These are phyloP conservation scores for Rugiboletus extremiorientalis DNA, from an alignment of 1,284 basidiomycete species.

Conservation along the genomic window DNA sequence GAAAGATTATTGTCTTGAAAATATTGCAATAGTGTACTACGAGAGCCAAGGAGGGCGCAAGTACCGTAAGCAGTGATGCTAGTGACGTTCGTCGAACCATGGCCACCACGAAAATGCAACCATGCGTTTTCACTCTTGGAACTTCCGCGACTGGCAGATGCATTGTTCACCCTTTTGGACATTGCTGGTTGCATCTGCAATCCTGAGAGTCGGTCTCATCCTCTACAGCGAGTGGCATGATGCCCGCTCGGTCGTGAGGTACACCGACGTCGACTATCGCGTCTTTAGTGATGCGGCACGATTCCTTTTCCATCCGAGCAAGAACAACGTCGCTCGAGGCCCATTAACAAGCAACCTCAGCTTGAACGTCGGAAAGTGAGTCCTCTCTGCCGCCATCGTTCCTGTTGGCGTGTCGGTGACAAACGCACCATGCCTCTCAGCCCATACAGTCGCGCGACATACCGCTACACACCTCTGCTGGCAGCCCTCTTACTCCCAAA, in stretches of 20 bases:
- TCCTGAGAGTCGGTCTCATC: conserved; percentile 70
- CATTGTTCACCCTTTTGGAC: conserved; percentile 47
- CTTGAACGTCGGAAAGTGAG: conserved; percentile 68
- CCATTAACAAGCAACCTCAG: conserved; percentile 42
- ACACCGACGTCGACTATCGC: conserved; percentile 96
- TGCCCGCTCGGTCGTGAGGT: conserved; percentile 79
- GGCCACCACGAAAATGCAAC: neutral
- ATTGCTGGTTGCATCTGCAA: conserved; percentile 53
- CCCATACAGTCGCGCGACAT: conserved; percentile 92
- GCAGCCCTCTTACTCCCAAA: conserved; percentile 85
- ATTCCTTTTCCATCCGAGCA: conserved; percentile 57
- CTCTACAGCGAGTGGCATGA: conserved; percentile 90
- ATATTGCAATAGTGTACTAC: too few relatives aligned
- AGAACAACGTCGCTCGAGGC: conserved; percentile 58
- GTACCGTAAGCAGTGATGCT: too few relatives aligned
- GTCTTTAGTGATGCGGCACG: conserved; percentile 92
- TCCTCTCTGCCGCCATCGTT: conserved; percentile 12
- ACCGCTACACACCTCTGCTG: conserved; percentile 94
- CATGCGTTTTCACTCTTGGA: conserved; percentile 8
- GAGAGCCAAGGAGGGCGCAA: too few relatives aligned
- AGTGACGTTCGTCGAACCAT: neutral
- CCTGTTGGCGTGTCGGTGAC: conserved; percentile 9
- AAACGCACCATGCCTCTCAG: conserved; percentile 40
- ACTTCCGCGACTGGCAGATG: conserved; percentile 4
- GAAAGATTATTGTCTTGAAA: too few relatives aligned